A percentile compares a stretch with the other conserved stretches of the same genome.
Evolutionary conservation across 345 rosid genomes (phyloP).

Genomic region (Eucalyptus dawsonii): DNA sequence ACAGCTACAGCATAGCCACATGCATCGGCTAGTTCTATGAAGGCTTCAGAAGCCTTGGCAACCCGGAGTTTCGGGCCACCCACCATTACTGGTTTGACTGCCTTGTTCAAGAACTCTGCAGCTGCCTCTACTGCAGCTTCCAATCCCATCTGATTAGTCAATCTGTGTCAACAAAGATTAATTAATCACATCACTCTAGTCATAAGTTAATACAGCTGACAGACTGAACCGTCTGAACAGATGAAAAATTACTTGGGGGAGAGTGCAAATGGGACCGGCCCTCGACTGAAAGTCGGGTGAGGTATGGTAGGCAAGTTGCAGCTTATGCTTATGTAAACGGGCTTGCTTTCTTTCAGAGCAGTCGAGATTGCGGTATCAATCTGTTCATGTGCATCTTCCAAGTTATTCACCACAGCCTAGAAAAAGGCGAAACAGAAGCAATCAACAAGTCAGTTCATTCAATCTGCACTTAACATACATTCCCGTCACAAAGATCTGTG

Average conservation of each 20-base stretch:
- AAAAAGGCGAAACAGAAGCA: background rate
- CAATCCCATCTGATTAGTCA: slow-evolving; percentile 46
- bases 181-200: background rate
- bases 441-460: background rate
- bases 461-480: background rate
- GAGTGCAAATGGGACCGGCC: slow-evolving; percentile 54
- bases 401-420: slow-evolving; percentile 66
- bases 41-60: slow-evolving; percentile 41
- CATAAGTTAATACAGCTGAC: background rate
- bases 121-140: slow-evolving; percentile 73
- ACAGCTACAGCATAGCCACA: slow-evolving; percentile 49
- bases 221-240: background rate
- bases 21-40: slow-evolving; percentile 52
- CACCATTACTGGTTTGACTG: slow-evolving; percentile 67
- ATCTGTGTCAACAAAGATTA: background rate
- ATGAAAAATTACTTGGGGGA: slow-evolving; percentile 28
- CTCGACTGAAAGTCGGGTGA: slow-evolving; percentile 58
- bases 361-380: slow-evolving; percentile 68
- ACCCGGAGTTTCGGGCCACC: slow-evolving; percentile 63
- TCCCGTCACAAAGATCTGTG: background rate
- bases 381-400: slow-evolving; percentile 71
- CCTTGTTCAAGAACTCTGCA: slow-evolving; percentile 62
- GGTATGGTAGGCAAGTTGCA: slow-evolving; percentile 59
- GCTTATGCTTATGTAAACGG: slow-evolving; percentile 64
- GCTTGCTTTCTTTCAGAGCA: slow-evolving; percentile 74